Evolutionary conservation across 371 early-diverging fungal species (phyloP).

Genomic region (Mucor circinelloides): DNA sequence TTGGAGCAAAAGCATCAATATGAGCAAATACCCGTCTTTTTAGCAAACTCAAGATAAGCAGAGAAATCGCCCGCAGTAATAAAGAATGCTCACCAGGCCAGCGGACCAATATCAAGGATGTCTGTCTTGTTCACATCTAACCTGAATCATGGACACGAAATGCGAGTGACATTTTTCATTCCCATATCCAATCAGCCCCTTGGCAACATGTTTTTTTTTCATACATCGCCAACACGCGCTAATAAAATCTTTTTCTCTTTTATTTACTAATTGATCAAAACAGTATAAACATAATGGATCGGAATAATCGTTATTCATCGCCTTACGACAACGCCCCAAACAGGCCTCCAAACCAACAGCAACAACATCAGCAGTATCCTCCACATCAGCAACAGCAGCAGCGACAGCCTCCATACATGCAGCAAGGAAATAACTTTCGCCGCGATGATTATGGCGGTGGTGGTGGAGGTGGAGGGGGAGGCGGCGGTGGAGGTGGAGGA

Average conservation of each 20-base stretch:
- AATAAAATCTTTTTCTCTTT: not conserved
- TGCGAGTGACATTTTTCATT: not conserved
- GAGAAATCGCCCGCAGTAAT: too few relatives aligned
- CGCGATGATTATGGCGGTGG: slow-evolving; percentile 24
- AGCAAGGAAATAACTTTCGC: slow-evolving; percentile 10
- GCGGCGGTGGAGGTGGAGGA: slow-evolving; percentile 24
- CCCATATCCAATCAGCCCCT: not conserved
- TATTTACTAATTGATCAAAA: not conserved
- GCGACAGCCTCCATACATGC: not conserved
- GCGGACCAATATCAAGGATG: too few relatives aligned
- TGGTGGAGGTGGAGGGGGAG: slow-evolving; percentile 18
- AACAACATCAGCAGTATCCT: not conserved
- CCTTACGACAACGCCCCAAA: slow-evolving; percentile 21
- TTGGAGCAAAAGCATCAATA: too few relatives aligned
- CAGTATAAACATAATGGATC: slow-evolving; percentile 9
- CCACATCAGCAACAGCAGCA: not conserved
- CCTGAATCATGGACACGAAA: too few relatives aligned
- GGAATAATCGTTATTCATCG: slow-evolving; percentile 21
- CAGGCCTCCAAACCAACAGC: slow-evolving; percentile 11
- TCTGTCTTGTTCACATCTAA: too few relatives aligned
- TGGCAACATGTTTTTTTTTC: too few relatives aligned
- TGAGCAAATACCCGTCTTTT: too few relatives aligned
- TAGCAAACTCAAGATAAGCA: too few relatives aligned
- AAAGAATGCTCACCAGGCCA: too few relatives aligned
- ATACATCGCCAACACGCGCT: not conserved